Percentiles rank a stretch among this genome's conserved stretches.
phyloP scores from a whole-genome alignment of 768 basidiomycete species.

The Daedaleopsis sinensis region DNA sequence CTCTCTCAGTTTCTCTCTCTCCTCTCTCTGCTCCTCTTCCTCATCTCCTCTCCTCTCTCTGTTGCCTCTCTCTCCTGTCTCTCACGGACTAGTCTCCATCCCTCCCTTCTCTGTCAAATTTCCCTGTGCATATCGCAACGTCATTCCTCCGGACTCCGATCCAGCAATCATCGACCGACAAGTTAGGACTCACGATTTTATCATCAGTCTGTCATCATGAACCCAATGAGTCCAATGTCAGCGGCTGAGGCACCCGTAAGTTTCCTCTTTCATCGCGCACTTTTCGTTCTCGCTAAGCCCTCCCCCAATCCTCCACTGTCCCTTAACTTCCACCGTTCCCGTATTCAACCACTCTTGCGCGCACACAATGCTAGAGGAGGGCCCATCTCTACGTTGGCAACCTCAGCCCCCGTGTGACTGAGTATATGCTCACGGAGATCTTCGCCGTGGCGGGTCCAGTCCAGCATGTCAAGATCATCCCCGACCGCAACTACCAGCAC shows the following conservation, averaged over 20 bases:
- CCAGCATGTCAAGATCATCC: constrained; percentile 99
- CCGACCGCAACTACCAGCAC: constrained; percentile 98
- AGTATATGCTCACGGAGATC: constrained; percentile 98
- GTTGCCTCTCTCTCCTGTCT: constrained; percentile 53
- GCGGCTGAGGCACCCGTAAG: constrained; percentile 79
- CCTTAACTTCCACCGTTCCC: constrained; percentile 1
- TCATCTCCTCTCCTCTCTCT: constrained; percentile 52
- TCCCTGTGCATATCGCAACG: constrained; percentile 30
- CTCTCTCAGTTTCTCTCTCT: constrained; percentile 53
- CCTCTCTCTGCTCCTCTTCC: constrained; percentile 38
- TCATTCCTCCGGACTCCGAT: constrained; percentile 7
- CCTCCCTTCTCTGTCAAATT: constrained; percentile 29
- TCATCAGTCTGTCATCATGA: constrained; percentile 60
- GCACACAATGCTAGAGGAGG: constrained; percentile 57
- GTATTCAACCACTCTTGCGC: background rate
- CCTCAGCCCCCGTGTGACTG: constrained; percentile 95
- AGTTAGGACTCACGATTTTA: constrained; percentile 32
- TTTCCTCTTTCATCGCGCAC: constrained; percentile 20
- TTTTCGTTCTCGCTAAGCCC: background rate
- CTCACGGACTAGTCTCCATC: constrained; percentile 42
- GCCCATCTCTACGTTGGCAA: constrained; percentile 99
- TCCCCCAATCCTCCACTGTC: constrained; percentile 16
- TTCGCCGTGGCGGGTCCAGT: constrained; percentile 97
- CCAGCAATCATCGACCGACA: constrained; percentile 21
- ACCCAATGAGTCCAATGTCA: constrained; percentile 69